Evolutionary conservation across 805 yeast genomes (phyloP), one percentile per base, ranked within the genome.

Genomic region (Saturnispora halmiae): DNA sequence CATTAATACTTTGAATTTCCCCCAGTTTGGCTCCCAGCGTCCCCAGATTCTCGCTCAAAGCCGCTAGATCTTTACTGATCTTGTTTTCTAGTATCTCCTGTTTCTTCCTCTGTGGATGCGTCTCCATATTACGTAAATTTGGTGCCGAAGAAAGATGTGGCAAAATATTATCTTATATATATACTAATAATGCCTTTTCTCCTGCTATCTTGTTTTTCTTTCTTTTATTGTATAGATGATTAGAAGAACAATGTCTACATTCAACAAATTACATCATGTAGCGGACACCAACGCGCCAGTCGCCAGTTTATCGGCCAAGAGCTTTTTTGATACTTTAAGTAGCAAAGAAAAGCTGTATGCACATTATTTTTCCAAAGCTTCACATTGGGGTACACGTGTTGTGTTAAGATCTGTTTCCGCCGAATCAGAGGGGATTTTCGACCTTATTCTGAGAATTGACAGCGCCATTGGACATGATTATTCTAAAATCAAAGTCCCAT

Each of bases 321-420:
- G 67, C 31, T 87, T 74, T 59, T 84, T 86, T 51, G 77, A 78
- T 14, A 74, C 74, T 35, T 67, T 86, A 52, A 69, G 82, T 13
- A 60, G 64, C 6, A 59, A 65, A 30, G 79, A 79, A 47, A 73
- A 82, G 55, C 67, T 70, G 43, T 86, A 86, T 55, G 94, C 95
- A 16, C 95, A 86, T 63, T 77, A 77, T 58, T 74, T 86, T 60
- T 76, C 88, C 30, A 75, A 79, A 53, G 95, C 94, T 2, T 76
- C 87, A 33, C 94, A 83, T 57, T 76, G 75, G 62, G 96, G 96
- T 29, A 72, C 92, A 9, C 68, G 92, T 47, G 83, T 79, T 5
- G 84, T 82, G 2, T 64, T 84, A 45, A 70, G 94, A 53, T 85
- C 86, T 31, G 94, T 86, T 5, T 79, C 88, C 9, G 81, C 82